Evolutionary conservation across 176 grass and related monocot genomes (phyloP), one percentile per base, ranked within the genome.

Genomic region (Rhynchospora pubera): DNA sequence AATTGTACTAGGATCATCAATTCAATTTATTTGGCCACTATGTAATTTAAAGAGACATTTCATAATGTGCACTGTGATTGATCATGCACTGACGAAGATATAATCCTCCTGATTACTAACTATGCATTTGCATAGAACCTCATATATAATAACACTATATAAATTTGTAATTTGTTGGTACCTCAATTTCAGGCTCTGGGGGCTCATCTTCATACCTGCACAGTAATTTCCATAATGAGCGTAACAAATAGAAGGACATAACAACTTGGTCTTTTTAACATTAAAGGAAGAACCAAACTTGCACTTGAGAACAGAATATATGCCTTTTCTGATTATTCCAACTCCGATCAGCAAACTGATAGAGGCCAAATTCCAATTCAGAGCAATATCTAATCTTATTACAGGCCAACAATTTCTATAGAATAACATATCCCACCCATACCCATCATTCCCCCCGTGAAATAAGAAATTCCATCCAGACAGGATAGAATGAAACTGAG

Each of bases 181-280:
- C 93, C 90, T 97, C 94, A 21, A 92, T 79, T 58, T 94, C 91
- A 66, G 94, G 85, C 65, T 92, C 91, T 21, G 78, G 85, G 12
- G 90, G 94, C 60, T 97, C 94, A 75, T 97, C 90, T 51, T 94
- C 88, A 0, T 92, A 97, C 64, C 94, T 97, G 86, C 47, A 85
- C 45, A 48, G 9, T 78, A 72, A 89, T 47, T 52, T 28, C 21
- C 19, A 81, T 26, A 7, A 63, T 18, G 14, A 65, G 51, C 0
- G 15, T 26, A 53, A 24, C 65, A 24, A 53, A 75, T 53, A 75
- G 5, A 51, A 75, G 19, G 71, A 8, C 8, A 18, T 39, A 66
- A 66, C 15, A 34, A 13, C 13, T 16, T 30, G 18, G 34, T 39
- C 34, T 39, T 39, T 39, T 39, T 39, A 39, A 39, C 2, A 39